A percentile compares a stretch with the other conserved stretches of the same genome.
Evolutionary conservation across 2,329 filamentous ascomycete species (phyloP).

Genomic region (Thelonectria discophora): DNA sequence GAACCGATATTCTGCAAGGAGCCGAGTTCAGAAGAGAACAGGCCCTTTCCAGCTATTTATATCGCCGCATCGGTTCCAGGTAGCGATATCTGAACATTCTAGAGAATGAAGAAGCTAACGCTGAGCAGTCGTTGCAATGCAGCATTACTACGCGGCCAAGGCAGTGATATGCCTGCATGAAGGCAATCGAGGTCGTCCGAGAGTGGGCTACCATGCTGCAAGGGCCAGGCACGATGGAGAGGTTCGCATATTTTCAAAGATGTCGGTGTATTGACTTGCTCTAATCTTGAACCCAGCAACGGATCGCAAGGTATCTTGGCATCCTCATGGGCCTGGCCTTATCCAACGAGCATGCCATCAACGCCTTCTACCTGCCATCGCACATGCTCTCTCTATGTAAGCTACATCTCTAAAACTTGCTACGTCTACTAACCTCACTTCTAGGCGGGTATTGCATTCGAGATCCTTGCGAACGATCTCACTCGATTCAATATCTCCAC

Average conservation of each 20-base stretch:
- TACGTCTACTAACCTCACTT: not conserved
- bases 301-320: constrained; percentile 19
- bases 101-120: not conserved
- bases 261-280: no score
- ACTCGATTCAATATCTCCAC: constrained; percentile 13
- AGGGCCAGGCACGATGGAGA: constrained; percentile 15
- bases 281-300: constrained; percentile 4
- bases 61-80: constrained; percentile 19
- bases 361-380: constrained; percentile 34
- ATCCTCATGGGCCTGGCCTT: constrained; percentile 34
- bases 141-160: constrained; percentile 47
- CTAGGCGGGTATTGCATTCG: constrained; percentile 22
- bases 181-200: constrained; percentile 13
- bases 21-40: not conserved
- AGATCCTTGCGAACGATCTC: constrained; percentile 7
- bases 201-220: constrained; percentile 13
- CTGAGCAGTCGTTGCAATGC: constrained; percentile 46
- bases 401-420: not conserved
- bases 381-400: constrained; percentile 38
- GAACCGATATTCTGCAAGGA: constrained; percentile 7
- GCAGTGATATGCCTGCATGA: constrained; percentile 29
- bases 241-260: not conserved
- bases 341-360: constrained; percentile 31
- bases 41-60: constrained; percentile 17
- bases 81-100: not conserved